Evolutionary conservation across 306 rosid genomes (phyloP).

Genomic region (Begonia peltatifolia): DNA sequence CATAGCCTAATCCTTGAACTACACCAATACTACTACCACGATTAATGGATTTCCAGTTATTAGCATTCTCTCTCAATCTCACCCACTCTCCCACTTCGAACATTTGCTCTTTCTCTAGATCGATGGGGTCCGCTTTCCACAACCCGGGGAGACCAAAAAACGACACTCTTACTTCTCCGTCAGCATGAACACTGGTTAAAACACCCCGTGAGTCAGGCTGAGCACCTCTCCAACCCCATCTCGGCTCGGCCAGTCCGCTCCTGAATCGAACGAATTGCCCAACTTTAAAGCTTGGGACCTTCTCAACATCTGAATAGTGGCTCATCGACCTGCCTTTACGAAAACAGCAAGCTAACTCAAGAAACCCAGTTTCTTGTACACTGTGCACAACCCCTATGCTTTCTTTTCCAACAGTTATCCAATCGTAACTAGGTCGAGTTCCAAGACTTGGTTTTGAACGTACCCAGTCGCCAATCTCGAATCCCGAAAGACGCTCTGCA

Average conservation of each 20-base stretch:
- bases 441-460: conserved; percentile 95
- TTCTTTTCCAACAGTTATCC: conserved; percentile 84
- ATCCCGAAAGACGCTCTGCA: conserved; percentile 88
- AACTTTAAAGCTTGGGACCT: conserved; percentile 61
- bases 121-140: conserved; percentile 96
- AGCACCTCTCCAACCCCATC: conserved; percentile 98
- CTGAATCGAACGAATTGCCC: conserved; percentile 91
- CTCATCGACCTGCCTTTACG: conserved; percentile 87
- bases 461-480: conserved; percentile 99
- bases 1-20: conserved; percentile 81
- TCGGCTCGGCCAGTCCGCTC: conserved; percentile 70
- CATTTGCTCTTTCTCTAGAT: conserved; percentile 62
- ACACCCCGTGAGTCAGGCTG: conserved; percentile 62
- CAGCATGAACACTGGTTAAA: conserved; percentile 78
- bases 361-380: conserved; percentile 84
- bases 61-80: conserved; percentile 45
- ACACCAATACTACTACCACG: conserved; percentile 83
- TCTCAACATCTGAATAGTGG: conserved; percentile 86
- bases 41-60: conserved; percentile 65
- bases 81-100: conserved; percentile 98
- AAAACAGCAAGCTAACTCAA: conserved; percentile 94
- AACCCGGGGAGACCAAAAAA: conserved; percentile 61
- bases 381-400: conserved; percentile 89
- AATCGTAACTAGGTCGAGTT: conserved; percentile 87
- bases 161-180: conserved; percentile 85